Base-by-base conservation (phyloP, 768 basidiomycete genomes). In the Wakefieldia striispora region DNA sequence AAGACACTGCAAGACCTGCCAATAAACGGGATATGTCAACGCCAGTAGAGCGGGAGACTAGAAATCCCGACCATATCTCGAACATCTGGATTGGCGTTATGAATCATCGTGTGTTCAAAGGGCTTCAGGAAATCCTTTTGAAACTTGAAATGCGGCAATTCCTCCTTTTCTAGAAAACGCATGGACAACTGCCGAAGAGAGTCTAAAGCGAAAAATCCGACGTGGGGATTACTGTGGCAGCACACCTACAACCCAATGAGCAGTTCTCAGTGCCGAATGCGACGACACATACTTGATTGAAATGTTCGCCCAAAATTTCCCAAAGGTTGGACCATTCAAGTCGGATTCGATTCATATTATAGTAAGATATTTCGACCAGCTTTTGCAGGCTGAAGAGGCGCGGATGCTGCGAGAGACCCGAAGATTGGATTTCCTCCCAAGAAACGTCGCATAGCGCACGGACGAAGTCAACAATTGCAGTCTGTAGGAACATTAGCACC, bases 401-500 rank as follows among this genome's bases (percentile, higher is more conserved):
- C 1, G 97, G 95, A 65, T 93, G 88, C 53, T 95, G 87, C 3
- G 95, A 95, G 24, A 93, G 72, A 16, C 94, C 94, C 0, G 97
- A 98, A 1, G 94, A 95, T 67, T 97, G 93, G 33, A 99, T 99
- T 70, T 99, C 97, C 67, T 98, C 93, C 95, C 95, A 97, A 34
- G 97, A 99, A 33, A 99, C 90, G 60, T 95, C 92, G 64, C 92
- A 91, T 5, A 99, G 75, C 2, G 97, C 94, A 68, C 86, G 88
- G 4, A 98, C 97, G 57, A 99, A 99, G 67, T 98, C 91, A 33
- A 97, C 91, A 56, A 99, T 99, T 10, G 97, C 97, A 23, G 84
- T 88, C 95, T 97, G 59, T 4, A 42, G 12, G 21, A 42, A 27
- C 13, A 26, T 66, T 11, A 58, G 34, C 50, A 53, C 42, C 17